Base-by-base conservation (phyloP, 2,329 filamentous ascomycete genomes). In the Epicoccum nigrum region DNA sequence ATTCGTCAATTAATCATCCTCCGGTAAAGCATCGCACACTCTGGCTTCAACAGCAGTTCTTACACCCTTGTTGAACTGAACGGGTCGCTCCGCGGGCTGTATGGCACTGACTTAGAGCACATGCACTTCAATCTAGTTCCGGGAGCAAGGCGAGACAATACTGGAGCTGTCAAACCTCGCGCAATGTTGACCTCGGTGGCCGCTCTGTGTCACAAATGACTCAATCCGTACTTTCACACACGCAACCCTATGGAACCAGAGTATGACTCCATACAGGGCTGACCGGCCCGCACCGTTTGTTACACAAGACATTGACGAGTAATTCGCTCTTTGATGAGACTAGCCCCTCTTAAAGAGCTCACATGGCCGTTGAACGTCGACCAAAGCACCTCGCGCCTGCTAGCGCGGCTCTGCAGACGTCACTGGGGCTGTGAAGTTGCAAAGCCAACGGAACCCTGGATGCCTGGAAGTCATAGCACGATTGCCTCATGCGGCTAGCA, bases 391-490 rank as follows among this genome's bases (percentile, higher is more conserved):
- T 37, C 43, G 44, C 51, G 32, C 19, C 45, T 55, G 48, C 55
- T 63, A 62, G 62, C 60, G 65, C 64, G 61, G 57, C 61, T 69
- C 64, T 63, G 55, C 56, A 52, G 56, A 65, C 60, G 61, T 67
- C 59, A 68, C 38, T 25, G 51, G 27, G 43, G 52, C 55, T 55
- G 45, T 58, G 30, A 32, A 44, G 48, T 45, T 57, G 56, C 61
- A 35, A 56, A 55, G n/a, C 54, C 43, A 56, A 55, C 61, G 39
- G 55, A 55, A 52, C 43, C 56, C 54, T 59, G 58, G 56, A 58
- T 56, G 42, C 41, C 41, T 55, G 51, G 56, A 46, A 43, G 34
- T 34, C 48, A 31, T 43, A 50, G 50, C 43, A 52, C 50, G 38
- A 34, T 44, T 44, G 39, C 49, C 43, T 9, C 28, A 55, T 62